Percentiles rank a stretch among this genome's conserved stretches.
phyloP scores from a whole-genome alignment of 805 yeast species.

The Candida loeiensis region DNA sequence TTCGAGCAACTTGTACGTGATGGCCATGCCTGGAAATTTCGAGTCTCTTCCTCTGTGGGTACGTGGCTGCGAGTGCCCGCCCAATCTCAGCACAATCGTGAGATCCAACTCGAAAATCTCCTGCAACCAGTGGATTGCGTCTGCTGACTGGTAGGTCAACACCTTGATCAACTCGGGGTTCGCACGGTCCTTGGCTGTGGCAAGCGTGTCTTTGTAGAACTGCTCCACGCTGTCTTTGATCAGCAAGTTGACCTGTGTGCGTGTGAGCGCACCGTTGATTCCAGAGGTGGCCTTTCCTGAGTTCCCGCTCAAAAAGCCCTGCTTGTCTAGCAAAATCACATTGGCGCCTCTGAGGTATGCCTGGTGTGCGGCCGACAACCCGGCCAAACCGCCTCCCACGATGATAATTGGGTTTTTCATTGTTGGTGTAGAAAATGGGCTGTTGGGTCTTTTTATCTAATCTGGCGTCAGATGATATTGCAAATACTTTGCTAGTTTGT shows the following conservation, averaged over 20 bases:
- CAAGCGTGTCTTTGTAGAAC: constrained; percentile 64
- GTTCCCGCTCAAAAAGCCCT: constrained; percentile 59
- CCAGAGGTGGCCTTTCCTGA: constrained; percentile 68
- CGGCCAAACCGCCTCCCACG: constrained; percentile 67
- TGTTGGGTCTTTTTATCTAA: too few species aligned
- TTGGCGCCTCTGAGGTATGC: constrained; percentile 51
- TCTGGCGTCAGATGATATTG: too few species aligned
- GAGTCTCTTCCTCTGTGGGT: constrained; percentile 77
- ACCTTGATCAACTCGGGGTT: constrained; percentile 55
- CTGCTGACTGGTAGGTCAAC: constrained; percentile 57
- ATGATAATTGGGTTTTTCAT: constrained; percentile 42
- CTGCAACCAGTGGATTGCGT: constrained; percentile 73
- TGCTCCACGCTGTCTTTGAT: constrained; percentile 55
- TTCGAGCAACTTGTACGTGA: constrained; percentile 52
- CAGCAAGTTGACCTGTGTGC: constrained; percentile 49
- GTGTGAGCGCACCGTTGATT: constrained; percentile 68
- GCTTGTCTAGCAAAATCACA: constrained; percentile 54
- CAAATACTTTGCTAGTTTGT: too few species aligned
- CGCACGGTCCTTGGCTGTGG: constrained; percentile 62
- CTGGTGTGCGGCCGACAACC: constrained; percentile 60
- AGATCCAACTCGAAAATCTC: constrained; percentile 58
- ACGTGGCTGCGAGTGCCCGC: constrained; percentile 78
- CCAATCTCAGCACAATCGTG: constrained; percentile 67
- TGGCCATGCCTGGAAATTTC: constrained; percentile 64
- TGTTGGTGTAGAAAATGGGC: too few species aligned